These are phyloP conservation scores for Irpex sp. DNA, from an alignment of 1,284 basidiomycete genomes.

Conservation along the genomic window DNA sequence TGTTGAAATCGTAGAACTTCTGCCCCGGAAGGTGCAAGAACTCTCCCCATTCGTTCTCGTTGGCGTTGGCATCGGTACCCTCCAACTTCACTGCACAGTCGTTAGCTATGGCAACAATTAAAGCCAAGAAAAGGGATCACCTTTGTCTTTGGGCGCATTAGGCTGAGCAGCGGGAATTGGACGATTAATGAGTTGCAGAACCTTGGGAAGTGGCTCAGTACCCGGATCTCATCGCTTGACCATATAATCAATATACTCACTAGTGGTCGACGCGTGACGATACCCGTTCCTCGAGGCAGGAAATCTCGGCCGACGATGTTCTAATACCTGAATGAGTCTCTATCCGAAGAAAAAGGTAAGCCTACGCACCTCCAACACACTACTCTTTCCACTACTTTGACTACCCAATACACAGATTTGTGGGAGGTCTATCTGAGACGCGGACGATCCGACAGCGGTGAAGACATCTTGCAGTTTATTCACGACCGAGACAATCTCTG, in stretches of 20 bases:
- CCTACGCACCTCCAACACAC: conserved; percentile 70
- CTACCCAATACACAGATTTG: conserved; percentile 86
- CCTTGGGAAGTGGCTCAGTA: conserved; percentile 36
- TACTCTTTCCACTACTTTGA: conserved; percentile 87
- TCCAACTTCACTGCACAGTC: conserved; percentile 8
- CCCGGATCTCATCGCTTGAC: neutral
- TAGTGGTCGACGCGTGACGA: conserved; percentile 93
- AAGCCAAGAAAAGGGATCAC: neutral
- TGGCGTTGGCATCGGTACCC: conserved; percentile 65
- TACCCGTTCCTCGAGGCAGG: conserved; percentile 95
- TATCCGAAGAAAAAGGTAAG: neutral
- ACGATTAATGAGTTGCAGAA: conserved; percentile 93
- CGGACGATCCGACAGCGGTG: conserved; percentile 72
- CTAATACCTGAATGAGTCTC: conserved; percentile 36
- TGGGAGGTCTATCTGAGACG: conserved; percentile 76
- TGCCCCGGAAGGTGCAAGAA: conserved; percentile 95
- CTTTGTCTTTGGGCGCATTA: conserved; percentile 34
- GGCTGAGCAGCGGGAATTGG: conserved; percentile 46
- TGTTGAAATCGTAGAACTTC: conserved; percentile 97
- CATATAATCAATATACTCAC: conserved; percentile 37
- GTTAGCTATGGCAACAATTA: neutral
- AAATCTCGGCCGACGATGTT: conserved; percentile 98
- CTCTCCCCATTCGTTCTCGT: conserved; percentile 96
- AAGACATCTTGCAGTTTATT: conserved; percentile 89
- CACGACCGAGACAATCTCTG: conserved; percentile 73